Evolutionary conservation across 306 rosid species (phyloP).

Genomic region (Acacia crassicarpa): DNA sequence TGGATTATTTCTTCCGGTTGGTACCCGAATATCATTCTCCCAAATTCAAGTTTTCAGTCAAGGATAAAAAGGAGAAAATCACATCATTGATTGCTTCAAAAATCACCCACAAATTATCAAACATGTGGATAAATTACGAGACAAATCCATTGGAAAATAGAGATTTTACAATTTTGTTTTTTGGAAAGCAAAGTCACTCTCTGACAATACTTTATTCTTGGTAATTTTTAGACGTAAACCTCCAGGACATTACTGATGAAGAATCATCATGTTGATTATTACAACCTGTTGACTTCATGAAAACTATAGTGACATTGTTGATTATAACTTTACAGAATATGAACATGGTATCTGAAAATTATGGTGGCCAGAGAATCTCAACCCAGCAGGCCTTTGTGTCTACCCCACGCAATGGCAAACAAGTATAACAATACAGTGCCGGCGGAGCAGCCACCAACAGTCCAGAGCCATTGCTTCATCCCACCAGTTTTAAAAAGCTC

Average conservation of each 20-base stretch:
- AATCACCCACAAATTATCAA: not conserved
- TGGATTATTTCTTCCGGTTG: too few species aligned
- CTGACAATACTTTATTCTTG: not conserved
- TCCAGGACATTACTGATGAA: too few species aligned
- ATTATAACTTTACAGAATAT: not conserved
- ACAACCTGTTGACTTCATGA: not conserved
- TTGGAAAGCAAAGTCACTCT: too few species aligned
- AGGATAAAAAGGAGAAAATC: not conserved
- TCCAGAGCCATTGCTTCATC: constrained; percentile 66
- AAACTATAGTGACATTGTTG: not conserved
- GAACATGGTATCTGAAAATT: not conserved
- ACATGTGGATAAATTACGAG: not conserved
- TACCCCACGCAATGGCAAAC: constrained; percentile 69
- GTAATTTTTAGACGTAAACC: too few species aligned
- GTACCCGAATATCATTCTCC: too few species aligned
- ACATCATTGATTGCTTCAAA: not conserved
- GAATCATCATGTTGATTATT: too few species aligned
- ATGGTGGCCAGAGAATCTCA: constrained; percentile 19
- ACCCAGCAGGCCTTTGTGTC: constrained; percentile 66
- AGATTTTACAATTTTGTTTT: too few species aligned
- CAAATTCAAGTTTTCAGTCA: not conserved
- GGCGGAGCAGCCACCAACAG: constrained; percentile 50
- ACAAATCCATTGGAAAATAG: not conserved
- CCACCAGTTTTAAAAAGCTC: constrained; percentile 64
- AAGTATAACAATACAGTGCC: constrained; percentile 50